These are phyloP conservation scores for Scytalidium lignicola DNA, from an alignment of 2,329 filamentous ascomycete genomes.

Conservation along the genomic window DNA sequence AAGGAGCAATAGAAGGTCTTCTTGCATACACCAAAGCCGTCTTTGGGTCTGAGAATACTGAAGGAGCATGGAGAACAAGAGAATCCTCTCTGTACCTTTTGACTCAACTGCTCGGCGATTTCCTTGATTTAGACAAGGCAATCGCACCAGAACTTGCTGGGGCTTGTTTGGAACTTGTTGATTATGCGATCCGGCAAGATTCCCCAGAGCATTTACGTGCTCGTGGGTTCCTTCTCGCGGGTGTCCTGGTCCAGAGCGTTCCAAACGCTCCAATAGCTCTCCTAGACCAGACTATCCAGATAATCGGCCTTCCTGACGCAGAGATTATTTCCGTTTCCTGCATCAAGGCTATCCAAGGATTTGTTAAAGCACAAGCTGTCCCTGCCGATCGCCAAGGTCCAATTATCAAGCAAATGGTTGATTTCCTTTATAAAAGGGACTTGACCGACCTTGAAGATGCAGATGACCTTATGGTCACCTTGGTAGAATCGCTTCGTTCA, in stretches of 20 bases:
- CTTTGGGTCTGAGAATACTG: slow-evolving; percentile 50
- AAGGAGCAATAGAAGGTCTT: slow-evolving; percentile 71
- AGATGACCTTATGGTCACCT: slow-evolving; percentile 85
- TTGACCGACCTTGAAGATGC: slow-evolving; percentile 78
- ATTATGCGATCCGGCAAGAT: slow-evolving; percentile 64
- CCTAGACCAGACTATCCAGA: slow-evolving; percentile 68
- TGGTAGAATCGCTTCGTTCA: slow-evolving; percentile 80
- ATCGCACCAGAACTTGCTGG: slow-evolving; percentile 66
- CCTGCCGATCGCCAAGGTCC: slow-evolving; percentile 51
- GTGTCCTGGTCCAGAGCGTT: slow-evolving; percentile 67
- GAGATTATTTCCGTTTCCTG: slow-evolving; percentile 91
- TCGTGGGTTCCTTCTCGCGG: slow-evolving; percentile 81
- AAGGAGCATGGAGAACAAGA: slow-evolving; percentile 54
- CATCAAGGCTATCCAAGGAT: slow-evolving; percentile 75
- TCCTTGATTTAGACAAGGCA: slow-evolving; percentile 68
- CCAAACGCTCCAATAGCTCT: slow-evolving; percentile 55
- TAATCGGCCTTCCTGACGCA: slow-evolving; percentile 68
- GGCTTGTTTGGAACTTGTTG: slow-evolving; percentile 75
- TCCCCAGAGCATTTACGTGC: slow-evolving; percentile 76
- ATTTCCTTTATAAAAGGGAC: slow-evolving; percentile 77
- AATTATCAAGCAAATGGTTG: slow-evolving; percentile 55
- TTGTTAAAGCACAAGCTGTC: slow-evolving; percentile 48
- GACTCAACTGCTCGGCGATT: slow-evolving; percentile 78
- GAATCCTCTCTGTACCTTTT: slow-evolving; percentile 83
- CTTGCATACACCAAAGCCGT: slow-evolving; percentile 70